Evolutionary conservation across 75 land plant species (phyloP), one percentile per base, ranked within the genome.

Genomic region (Pinus albicaulis): DNA sequence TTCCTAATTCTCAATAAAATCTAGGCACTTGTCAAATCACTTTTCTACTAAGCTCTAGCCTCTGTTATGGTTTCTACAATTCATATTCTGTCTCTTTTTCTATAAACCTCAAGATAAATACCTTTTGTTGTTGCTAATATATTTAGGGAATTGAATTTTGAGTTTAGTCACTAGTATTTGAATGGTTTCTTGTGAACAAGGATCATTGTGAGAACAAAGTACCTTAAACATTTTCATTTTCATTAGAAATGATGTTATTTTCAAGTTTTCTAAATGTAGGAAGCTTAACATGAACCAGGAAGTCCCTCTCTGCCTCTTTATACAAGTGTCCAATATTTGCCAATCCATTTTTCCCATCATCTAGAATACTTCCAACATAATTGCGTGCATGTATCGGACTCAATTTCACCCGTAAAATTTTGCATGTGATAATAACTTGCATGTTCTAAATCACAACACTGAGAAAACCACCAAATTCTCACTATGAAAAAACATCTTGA

Each of bases 401-500:
- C 7, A 96, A 57, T 15, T 57, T 0, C 53, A 88, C 78, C 15
- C 80, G 68, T 20, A 84, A 74, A 11, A 77, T 53, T 38, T 62
- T 76, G 71, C 88, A 82, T 26, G 85, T 76, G 34, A 96, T 26
- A 16, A 38, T 71, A 28, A 96, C 84, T 28, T 74, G 79, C 68
- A 88, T 73, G 20, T 93, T 91, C 80, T 96, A 94, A 22, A 86
- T 89, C 69, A 96, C 99, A 69, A 96, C 94, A 71, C 96, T 96
- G 56, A 96, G 85, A 23, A 96, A 79, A 28, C 99, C 99, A 31
- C 94, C 99, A 74, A 96, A 28, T 28, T 28, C 90, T 85, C 99
- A 96, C 62, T 91, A 96, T 11, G 99, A 94, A 81, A 96, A 96
- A 12, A 94, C 99, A 82, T 95, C 98, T 79, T 95, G 98, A 28